These are phyloP conservation scores for Colletotrichum graminicola DNA, from an alignment of 2,329 filamentous ascomycete genomes.

Conservation along the genomic window DNA sequence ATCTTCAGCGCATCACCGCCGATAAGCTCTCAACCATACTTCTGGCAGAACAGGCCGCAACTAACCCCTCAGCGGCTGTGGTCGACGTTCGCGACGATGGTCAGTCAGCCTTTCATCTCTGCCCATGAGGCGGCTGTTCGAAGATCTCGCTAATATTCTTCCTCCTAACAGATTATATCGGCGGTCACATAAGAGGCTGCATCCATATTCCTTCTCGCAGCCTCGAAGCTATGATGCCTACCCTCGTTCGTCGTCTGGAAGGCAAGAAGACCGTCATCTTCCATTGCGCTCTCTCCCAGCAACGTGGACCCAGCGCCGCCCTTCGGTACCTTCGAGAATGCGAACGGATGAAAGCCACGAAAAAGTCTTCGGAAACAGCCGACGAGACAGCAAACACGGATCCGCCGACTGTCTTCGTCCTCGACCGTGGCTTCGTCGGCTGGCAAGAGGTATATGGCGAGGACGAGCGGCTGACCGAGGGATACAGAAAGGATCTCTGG, in stretches of 20 bases:
- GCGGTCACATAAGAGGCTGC: conserved; percentile 86
- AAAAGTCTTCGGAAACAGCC: conserved; percentile 26
- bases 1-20: conserved; percentile 75
- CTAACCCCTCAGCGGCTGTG: conserved; percentile 71
- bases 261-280: conserved; percentile 90
- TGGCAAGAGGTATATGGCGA: conserved; percentile 90
- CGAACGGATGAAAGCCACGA: conserved; percentile 59
- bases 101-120: conserved; percentile 58
- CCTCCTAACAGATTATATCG: conserved; percentile 78
- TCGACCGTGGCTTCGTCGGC: conserved; percentile 85
- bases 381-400: conserved; percentile 19
- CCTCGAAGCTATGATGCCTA: conserved; percentile 82
- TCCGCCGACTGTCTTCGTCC: conserved; percentile 81
- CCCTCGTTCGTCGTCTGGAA: conserved; percentile 81
- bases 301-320: conserved; percentile 88
- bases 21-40: conserved; percentile 76
- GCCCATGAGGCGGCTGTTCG: background rate
- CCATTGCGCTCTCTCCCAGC: conserved; percentile 92
- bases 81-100: conserved; percentile 91
- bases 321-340: conserved; percentile 82
- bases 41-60: conserved; percentile 59
- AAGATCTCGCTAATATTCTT: background rate
- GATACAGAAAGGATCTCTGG: conserved; percentile 89
- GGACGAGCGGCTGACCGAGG: conserved; percentile 85
- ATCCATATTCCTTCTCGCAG: conserved; percentile 80